Evolutionary conservation across 1,139 yeast genomes (phyloP).

Genomic region (Debaryomyces singareniensis): DNA sequence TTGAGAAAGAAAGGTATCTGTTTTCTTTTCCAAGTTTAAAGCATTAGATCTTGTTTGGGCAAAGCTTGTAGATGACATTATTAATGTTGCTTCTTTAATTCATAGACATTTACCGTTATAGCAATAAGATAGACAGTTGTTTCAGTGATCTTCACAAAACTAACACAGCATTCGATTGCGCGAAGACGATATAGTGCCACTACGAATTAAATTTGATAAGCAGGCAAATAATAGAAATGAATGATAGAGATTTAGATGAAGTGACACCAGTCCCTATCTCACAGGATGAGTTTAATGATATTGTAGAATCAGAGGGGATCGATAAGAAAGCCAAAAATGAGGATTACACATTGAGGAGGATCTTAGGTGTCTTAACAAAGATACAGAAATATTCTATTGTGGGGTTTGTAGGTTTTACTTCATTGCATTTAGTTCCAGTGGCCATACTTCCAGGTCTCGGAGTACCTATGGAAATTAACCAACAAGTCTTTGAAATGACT

Average conservation of each 20-base stretch:
- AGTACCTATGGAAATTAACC: slow-evolving; percentile 36
- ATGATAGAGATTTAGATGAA: slow-evolving; percentile 1
- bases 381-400: slow-evolving; percentile 60
- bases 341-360: not conserved
- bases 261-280: slow-evolving; percentile 14
- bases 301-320: slow-evolving; percentile 1
- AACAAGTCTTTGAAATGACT: slow-evolving; percentile 55
- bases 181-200: no score
- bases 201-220: no score
- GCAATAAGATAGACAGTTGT: no score
- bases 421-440: slow-evolving; percentile 54
- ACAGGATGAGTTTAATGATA: slow-evolving; percentile 5
- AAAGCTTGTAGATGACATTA: slow-evolving; percentile 34
- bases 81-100: no score
- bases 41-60: slow-evolving; percentile 35
- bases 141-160: no score
- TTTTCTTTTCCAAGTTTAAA: slow-evolving; percentile 35
- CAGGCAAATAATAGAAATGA: no score
- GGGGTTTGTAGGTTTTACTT: slow-evolving; percentile 50
- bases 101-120: no score
- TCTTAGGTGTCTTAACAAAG: slow-evolving; percentile 6
- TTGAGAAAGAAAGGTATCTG: slow-evolving; percentile 31
- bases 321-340: slow-evolving; percentile 1
- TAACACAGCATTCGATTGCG: no score
- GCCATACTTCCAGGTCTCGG: slow-evolving; percentile 45